Evolutionary conservation across 257 asterid species (phyloP), one percentile per base, ranked within the genome.

Genomic region (Capsicum baccatum): DNA sequence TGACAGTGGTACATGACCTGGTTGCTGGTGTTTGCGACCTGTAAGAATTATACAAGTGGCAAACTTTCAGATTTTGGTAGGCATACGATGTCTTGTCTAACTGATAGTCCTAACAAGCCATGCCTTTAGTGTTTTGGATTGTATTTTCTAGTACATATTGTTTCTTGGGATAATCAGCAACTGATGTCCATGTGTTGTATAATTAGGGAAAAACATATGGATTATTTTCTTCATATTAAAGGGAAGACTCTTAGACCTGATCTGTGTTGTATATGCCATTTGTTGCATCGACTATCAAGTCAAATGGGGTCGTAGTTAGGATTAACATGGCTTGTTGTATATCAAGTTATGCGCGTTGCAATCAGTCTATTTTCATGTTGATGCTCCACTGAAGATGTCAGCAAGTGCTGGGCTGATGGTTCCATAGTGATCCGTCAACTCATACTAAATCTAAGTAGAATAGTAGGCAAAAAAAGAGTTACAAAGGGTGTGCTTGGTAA

Each of bases 61-160:
- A n/a, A 33, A 50, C 80, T 82, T 55, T 56, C 52, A 82, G 85
- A 82, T 82, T 50, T 83, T 83, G 69, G 85, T 83, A 68, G 80
- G 80, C 58, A 54, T 67, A 59, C 21, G 66, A 82, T 33, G 52
- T 54, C 59, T 82, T 37, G 84, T 64, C 73, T 82, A 50, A 66
- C 39, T 66, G 44, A 82, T 55, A 67, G 66, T 15, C 79, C 79
- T 66, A 66, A 52, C 84, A 66, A 79, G 60, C 19, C 67, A 5
- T 82, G 33, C 79, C 66, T 82, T 55, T 63, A 62, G 26, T 82
- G 55, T 66, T 82, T 67, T 67, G 67, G 67, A 58, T 82, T 82
- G 47, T 71, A 82, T 82, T 48, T 67, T 82, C 74, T 82, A 58
- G 62, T 74, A 50, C 80, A 74, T 82, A 82, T 66, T 66, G 67